Evolutionary conservation across 2,329 filamentous ascomycete genomes (phyloP), one percentile per base, ranked within the genome.

Genomic region (Aspergillus costaricaensis): DNA sequence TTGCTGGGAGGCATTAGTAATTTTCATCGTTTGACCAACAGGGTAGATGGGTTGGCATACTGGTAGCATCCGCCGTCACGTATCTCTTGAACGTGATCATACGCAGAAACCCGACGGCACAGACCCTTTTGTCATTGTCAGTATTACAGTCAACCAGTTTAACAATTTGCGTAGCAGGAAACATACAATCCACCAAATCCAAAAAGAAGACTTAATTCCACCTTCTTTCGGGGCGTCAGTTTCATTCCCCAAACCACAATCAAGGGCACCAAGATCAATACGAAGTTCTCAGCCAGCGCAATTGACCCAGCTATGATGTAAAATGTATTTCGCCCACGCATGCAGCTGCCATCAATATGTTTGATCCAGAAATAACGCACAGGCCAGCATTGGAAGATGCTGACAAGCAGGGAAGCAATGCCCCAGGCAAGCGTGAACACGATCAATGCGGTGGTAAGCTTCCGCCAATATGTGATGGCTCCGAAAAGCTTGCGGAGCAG

Each of bases 361-460:
- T 50, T 47, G 2, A 21, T 27, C 50, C 55, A 61, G 6, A 55
- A 61, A 30, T 43, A 55, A 21, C 25, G 41, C 19, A 47, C 39
- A 6, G 59, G 59, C 30, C 38, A 32, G 32, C 59, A 61, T 36
- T 58, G 59, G n/a, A 61, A 51, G 12, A 51, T 44, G 19, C 58
- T 50, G 19, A 30, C 55, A 14, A 58, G 8, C n/a, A 58, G 23
- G 19, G 39, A 41, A 2, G 55, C 43, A 10, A 58, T 36, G 19
- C 55, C 59, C 59, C 55, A 61, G 19, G 50, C 49, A 36, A 58
- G n/a, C 12, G 55, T 61, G 32, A 58, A 55, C 7, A 36, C 15
- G 3, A 61, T 55, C 14, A 61, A 21, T 8, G 25, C 41, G 4
- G 50, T 58, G n/a, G 50, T 55, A 32, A 55, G 30, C 4, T 17